Evolutionary conservation across 2,329 filamentous ascomycete species (phyloP), one percentile per base, ranked within the genome.

Genomic region (Plectosphaerella sp.): DNA sequence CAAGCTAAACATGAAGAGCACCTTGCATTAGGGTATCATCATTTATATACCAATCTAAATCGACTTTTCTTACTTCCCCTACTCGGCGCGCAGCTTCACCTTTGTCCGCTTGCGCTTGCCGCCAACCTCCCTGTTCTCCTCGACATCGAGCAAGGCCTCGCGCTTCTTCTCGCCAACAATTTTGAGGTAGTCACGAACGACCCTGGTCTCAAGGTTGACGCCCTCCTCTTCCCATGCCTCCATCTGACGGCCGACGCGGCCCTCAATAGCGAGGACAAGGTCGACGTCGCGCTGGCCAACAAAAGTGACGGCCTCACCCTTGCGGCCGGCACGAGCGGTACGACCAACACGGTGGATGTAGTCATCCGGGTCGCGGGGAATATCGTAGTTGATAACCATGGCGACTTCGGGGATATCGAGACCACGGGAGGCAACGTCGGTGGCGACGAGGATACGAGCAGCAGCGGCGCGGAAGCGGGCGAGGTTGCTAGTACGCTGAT

Each of bases 341-440:
- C 94, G 87, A 67, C 94, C 94, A 48, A 97, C 93, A 12, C 94
- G 85, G 73, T 99, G 94, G 59, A 99, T 94, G 68, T 99, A 99
- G 70, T 97, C 93, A 67, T 97, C 92, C 3, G 93, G 91, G 65
- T 97, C 91, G n/a, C 93, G 85, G 0, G 94, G 94, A 1, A 99
- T 84, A 66, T 99, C 94, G 70, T 92, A 99, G 71, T 99, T 97
- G 64, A 99, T 75, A 3, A 99, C 94, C 15, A 97, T 72, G 51
- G 82, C 87, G 7, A 97, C 93, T 59, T 91, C 89, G 1, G 93
- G 93, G 56, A 99, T 97, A 72, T 99, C 94, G 4, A 99, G 82
- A 78, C 94, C 94, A 68, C 94, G 83, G 18, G 91, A 89, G 1
- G 94, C 94, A 14, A 99, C 92, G 66, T 99, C 94, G 0, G 94